These are phyloP conservation scores for Erysimum cheiranthoides DNA, from an alignment of 345 rosid species.

Conservation along the genomic window DNA sequence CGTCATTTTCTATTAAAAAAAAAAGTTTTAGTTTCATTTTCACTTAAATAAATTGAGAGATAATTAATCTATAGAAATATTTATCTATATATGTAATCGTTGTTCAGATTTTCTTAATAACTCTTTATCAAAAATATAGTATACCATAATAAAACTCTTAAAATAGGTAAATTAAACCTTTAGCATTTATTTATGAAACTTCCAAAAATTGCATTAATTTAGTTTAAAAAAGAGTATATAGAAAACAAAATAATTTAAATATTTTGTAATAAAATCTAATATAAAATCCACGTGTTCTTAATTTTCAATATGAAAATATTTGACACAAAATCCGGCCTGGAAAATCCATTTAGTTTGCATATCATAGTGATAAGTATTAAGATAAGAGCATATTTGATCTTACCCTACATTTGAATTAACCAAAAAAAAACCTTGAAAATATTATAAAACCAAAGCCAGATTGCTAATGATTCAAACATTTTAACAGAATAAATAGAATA, in stretches of 20 bases:
- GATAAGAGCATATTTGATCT: not conserved
- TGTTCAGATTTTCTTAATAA: not conserved
- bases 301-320: not conserved
- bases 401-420: not conserved
- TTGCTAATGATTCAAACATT: slow-evolving; percentile 9
- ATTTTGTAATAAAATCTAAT: not conserved
- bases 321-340: not conserved
- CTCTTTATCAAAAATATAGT: not conserved
- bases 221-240: not conserved
- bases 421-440: not conserved
- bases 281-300: not conserved
- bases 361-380: not conserved
- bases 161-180: not conserved
- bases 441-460: slow-evolving; percentile 19
- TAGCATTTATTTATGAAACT: not conserved
- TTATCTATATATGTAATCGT: not conserved
- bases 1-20: not conserved
- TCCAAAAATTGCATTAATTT: not conserved
- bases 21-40: not conserved
- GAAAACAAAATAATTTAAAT: not conserved
- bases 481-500: no score
- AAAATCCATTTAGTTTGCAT: not conserved
- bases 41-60: not conserved
- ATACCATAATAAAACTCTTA: not conserved
- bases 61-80: not conserved